These are phyloP conservation scores for Gloeostereum incarnatum DNA, from an alignment of 768 basidiomycete species.

Conservation along the genomic window DNA sequence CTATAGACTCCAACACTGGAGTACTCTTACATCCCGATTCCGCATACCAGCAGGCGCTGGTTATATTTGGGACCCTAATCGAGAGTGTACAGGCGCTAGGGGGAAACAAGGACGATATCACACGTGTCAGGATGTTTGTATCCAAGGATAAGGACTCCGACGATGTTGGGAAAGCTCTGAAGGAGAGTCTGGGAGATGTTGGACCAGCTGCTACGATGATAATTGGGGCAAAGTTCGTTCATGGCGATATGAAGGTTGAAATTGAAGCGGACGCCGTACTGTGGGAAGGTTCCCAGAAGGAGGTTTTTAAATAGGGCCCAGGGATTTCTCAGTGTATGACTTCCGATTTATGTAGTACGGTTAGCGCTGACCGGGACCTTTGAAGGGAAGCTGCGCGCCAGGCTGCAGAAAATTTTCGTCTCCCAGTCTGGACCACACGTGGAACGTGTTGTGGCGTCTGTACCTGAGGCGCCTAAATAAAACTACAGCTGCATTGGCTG, in stretches of 20 bases:
- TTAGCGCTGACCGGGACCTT: no score
- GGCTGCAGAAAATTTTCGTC: no score
- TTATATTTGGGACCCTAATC: slow-evolving; percentile 35
- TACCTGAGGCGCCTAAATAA: no score
- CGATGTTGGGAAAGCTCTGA: slow-evolving; percentile 24
- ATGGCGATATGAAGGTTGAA: slow-evolving; percentile 40
- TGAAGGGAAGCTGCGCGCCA: no score
- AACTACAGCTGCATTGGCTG: no score
- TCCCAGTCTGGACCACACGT: no score
- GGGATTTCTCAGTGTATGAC: no score
- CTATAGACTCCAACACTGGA: slow-evolving; percentile 30
- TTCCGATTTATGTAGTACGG: no score
- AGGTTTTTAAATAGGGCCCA: no score
- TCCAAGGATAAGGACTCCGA: slow-evolving; percentile 26
- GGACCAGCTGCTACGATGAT: slow-evolving; percentile 46
- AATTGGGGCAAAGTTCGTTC: slow-evolving; percentile 35
- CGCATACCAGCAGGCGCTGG: slow-evolving; percentile 33
- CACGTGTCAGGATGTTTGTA: slow-evolving; percentile 42
- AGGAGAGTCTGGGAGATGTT: slow-evolving; percentile 30
- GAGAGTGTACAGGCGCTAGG: slow-evolving; percentile 32
- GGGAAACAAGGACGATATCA: slow-evolving; percentile 32
- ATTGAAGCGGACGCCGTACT: slow-evolving; percentile 48
- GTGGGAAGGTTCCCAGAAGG: no score
- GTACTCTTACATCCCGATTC: slow-evolving; percentile 30
- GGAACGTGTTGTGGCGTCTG: no score